phyloP scores from a whole-genome alignment of 176 grass and related monocot species.

The Themeda triandra region DNA sequence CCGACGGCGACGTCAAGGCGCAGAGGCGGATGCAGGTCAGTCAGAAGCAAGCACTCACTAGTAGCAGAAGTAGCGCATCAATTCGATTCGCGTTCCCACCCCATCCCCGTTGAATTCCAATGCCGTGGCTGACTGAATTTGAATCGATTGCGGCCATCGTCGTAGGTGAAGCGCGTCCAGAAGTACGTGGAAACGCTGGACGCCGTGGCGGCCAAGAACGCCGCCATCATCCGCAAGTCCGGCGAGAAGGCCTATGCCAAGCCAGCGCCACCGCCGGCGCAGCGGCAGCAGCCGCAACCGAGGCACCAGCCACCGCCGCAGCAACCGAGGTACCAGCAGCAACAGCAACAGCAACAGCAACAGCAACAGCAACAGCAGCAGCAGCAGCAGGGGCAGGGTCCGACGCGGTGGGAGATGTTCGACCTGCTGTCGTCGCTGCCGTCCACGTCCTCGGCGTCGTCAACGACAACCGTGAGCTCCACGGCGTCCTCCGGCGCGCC shows the following conservation, averaged over 20 bases:
- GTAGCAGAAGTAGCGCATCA: not conserved
- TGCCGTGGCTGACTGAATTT: not conserved
- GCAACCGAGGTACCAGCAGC: not conserved
- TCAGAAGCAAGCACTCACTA: not conserved
- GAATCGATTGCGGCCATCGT: not conserved
- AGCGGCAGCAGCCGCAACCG: not conserved
- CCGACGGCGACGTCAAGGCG: constrained; percentile 66
- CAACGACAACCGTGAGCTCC: constrained; percentile 59
- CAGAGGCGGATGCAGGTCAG: constrained; percentile 73
- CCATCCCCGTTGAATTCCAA: not conserved
- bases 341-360: not conserved
- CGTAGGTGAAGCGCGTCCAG: constrained; percentile 88
- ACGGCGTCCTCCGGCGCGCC: constrained; percentile 46
- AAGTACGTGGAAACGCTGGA: constrained; percentile 93
- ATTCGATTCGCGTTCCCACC: too few species aligned
- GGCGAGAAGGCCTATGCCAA: constrained; percentile 29
- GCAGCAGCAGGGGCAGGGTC: not conserved
- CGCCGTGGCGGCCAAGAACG: constrained; percentile 68
- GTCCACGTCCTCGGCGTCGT: constrained; percentile 59
- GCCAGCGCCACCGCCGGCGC: not conserved
- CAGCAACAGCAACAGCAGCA: not conserved
- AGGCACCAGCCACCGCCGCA: not conserved
- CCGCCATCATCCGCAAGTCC: constrained; percentile 27
- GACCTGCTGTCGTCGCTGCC: constrained; percentile 78
- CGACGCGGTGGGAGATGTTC: constrained; percentile 70